Conservation (phyloP, 2,329 filamentous ascomycete genomes). For the Thielaviopsis euricoi region DNA sequence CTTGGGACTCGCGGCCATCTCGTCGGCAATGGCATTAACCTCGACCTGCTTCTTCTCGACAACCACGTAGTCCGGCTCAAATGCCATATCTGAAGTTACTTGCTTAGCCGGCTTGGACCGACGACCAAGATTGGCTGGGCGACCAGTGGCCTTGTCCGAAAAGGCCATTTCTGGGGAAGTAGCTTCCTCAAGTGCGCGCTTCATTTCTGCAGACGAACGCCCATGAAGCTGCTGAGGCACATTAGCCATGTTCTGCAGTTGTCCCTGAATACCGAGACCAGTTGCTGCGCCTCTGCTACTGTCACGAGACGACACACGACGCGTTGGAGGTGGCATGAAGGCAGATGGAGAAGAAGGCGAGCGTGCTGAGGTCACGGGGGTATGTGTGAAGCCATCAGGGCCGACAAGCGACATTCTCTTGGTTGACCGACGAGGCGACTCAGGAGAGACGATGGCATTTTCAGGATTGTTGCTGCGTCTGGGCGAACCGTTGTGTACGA, state of each 20-base stretch:
- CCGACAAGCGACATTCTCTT: neutral
- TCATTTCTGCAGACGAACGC: conserved; percentile 1
- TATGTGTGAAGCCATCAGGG: conserved; percentile 5
- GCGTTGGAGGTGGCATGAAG: neutral
- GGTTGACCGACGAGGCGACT: conserved; percentile 1
- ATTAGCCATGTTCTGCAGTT: neutral
- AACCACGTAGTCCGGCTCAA: conserved; percentile 87
- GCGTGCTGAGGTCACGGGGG: conserved; percentile 8
- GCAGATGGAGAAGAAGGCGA: conserved; percentile 2
- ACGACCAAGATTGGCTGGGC: neutral
- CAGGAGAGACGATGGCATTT: neutral
- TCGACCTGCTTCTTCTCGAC: conserved; percentile 92
- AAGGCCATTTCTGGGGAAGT: conserved; percentile 1
- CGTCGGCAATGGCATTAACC: conserved; percentile 92
- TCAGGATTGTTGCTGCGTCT: conserved; percentile 4
- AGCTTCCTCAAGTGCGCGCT: conserved; percentile 5
- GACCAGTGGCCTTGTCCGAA: neutral
- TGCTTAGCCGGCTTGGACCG: conserved; percentile 1
- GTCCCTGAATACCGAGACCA: conserved; percentile 3
- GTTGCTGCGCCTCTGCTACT: conserved; percentile 2
- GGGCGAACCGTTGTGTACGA: conserved; percentile 2
- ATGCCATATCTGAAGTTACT: conserved; percentile 71
- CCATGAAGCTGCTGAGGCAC: conserved; percentile 2
- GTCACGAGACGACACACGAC: conserved; percentile 4
- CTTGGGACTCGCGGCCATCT: conserved; percentile 70